phyloP scores from a whole-genome alignment of 2,329 filamentous ascomycete species.

The Calonectria naviculata region DNA sequence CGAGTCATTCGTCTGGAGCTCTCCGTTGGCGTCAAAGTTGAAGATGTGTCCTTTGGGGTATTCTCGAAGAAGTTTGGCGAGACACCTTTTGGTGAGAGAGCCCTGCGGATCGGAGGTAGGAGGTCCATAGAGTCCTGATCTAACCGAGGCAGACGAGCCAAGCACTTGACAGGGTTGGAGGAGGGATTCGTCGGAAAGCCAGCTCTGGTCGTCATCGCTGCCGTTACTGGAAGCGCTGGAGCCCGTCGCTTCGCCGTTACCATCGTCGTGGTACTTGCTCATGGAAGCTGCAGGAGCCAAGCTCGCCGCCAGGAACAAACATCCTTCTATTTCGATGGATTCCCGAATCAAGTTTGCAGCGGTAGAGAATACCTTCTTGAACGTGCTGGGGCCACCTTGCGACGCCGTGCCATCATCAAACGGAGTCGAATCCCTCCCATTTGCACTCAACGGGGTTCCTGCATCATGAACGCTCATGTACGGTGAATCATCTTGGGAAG shows the following conservation, averaged over 20 bases:
- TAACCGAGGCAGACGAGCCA: slow-evolving; percentile 50
- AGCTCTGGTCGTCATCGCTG: slow-evolving; percentile 40
- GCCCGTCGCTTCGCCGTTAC: slow-evolving; percentile 3
- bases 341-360: slow-evolving; percentile 57
- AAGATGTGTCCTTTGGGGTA: slow-evolving; percentile 60
- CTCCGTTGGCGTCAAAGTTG: slow-evolving; percentile 54
- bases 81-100: slow-evolving; percentile 50
- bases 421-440: not conserved
- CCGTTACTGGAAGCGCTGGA: slow-evolving; percentile 26
- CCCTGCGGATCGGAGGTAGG: slow-evolving; percentile 27
- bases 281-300: slow-evolving; percentile 21
- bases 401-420: not conserved
- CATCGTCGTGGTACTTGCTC: slow-evolving; percentile 27
- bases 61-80: slow-evolving; percentile 54
- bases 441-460: not conserved
- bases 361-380: slow-evolving; percentile 50
- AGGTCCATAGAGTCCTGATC: slow-evolving; percentile 47
- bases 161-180: slow-evolving; percentile 45
- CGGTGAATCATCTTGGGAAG: not conserved
- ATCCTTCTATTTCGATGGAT: slow-evolving; percentile 53
- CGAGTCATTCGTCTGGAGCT: slow-evolving; percentile 45
- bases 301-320: slow-evolving; percentile 46
- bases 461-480: not conserved
- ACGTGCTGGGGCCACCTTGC: slow-evolving; percentile 1
- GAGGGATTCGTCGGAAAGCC: slow-evolving; percentile 16